Base-by-base conservation (phyloP, 2,329 filamentous ascomycete genomes). In the Paraphoma sp. region DNA sequence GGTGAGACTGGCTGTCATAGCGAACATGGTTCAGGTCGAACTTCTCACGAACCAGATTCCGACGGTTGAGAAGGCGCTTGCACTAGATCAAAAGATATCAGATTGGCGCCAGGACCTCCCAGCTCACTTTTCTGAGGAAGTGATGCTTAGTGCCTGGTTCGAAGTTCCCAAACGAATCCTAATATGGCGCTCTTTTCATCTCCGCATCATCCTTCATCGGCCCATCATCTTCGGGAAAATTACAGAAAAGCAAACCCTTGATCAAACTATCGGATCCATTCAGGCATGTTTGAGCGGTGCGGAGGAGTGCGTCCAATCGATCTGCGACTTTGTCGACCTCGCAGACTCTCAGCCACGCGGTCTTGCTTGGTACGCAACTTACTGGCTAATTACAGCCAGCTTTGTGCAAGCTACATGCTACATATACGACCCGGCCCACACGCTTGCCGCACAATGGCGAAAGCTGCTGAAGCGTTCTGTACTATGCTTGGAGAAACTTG, bases 21-120 rank as follows among this genome's bases (percentile, higher is more conserved):
- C 48, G 16, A 51, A 51, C 38, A 51, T 44, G 48, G 48, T 51
- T 30, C 48, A 51, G 28, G 48, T 51, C 12, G 48, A 51, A 31
- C 48, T 51, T 14, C 41, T 51, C 17, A 51, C 38, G 9, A 31
- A 51, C 31, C 48, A 51, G 42, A 51, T 51, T 12, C 38, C 48
- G 8, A 45, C 23, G 14, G 28, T 31, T 16, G 40, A 45, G 6
- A 51, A 28, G 18, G 48, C 38, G 6, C 12, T 45, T 14, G 41
- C 7, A 16, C 28, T 51, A 36, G 48, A 51, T 30, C 40, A 44
- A 29, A 51, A 29, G 29, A 44, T 51, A 9, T 30, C 40, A 9
- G 23, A 33, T 11, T 51, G 48, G 48, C 48, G 48, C 18, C 14
- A 44, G 14, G 42, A 51, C 11, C 48, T 51, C 9, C 48, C 48